Evolutionary conservation across 2,329 filamentous ascomycete species (phyloP).

Genomic region (Nemania abortiva): DNA sequence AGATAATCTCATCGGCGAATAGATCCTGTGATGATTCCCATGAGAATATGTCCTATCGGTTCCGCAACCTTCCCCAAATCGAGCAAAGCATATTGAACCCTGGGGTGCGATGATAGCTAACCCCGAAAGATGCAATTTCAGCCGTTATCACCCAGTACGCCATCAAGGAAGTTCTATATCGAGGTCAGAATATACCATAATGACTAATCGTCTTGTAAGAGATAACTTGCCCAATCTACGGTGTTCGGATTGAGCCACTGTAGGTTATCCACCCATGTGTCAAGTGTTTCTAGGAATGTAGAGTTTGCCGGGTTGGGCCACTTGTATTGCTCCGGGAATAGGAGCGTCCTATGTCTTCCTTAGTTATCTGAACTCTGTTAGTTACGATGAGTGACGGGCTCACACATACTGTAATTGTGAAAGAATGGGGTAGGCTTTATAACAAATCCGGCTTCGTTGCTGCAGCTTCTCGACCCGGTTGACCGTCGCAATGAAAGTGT

Average conservation of each 20-base stretch:
- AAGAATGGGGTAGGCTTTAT: slow-evolving; percentile 35
- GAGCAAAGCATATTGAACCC: background rate
- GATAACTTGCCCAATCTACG: slow-evolving; percentile 30
- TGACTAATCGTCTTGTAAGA: background rate
- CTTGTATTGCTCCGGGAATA: slow-evolving; percentile 29
- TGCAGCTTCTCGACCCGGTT: slow-evolving; percentile 26
- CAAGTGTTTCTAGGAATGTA: slow-evolving; percentile 31
- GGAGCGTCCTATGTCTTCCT: slow-evolving; percentile 15
- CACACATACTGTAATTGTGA: slow-evolving; percentile 30
- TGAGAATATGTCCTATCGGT: background rate
- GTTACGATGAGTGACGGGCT: background rate
- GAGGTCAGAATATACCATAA: background rate
- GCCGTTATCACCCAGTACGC: slow-evolving; percentile 21
- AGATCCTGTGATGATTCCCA: background rate
- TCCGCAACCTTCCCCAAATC: background rate
- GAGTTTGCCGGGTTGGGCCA: slow-evolving; percentile 26
- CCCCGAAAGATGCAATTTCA: background rate
- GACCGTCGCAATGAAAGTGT: slow-evolving; percentile 22
- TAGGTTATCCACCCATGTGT: slow-evolving; percentile 35
- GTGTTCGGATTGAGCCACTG: slow-evolving; percentile 33
- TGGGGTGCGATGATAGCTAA: background rate
- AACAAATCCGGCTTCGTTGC: slow-evolving; percentile 29
- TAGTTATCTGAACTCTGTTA: slow-evolving; percentile 2
- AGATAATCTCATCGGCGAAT: background rate
- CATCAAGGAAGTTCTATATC: slow-evolving; percentile 27